Conservation (phyloP, 352 stramenopile species). For the Pythium monospermum region DNA sequence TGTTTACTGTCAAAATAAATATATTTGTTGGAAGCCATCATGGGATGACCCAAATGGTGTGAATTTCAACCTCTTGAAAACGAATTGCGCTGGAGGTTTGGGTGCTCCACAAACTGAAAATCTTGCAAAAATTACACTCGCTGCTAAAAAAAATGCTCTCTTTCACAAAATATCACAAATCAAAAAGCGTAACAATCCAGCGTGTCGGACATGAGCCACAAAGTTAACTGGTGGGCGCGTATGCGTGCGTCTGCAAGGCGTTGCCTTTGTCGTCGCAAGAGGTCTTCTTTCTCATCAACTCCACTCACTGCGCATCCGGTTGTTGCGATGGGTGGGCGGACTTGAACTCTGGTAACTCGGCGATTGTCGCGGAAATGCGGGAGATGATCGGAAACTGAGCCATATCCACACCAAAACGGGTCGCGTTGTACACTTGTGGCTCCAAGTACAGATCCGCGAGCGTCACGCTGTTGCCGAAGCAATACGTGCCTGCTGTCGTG, state of each 20-base stretch:
- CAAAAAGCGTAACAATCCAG: background rate
- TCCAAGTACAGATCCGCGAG: slow-evolving; percentile 89
- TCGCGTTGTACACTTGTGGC: slow-evolving; percentile 92
- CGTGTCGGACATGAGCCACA: background rate
- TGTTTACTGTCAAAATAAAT: background rate
- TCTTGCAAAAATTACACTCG: background rate
- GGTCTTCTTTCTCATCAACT: background rate
- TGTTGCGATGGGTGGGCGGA: slow-evolving; percentile 74
- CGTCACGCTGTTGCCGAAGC: slow-evolving; percentile 74
- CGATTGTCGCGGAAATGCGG: slow-evolving; percentile 62
- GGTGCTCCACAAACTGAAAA: background rate
- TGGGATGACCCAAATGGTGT: background rate
- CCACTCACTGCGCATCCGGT: slow-evolving; percentile 48
- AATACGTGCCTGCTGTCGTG: slow-evolving; percentile 56
- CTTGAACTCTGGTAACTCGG: slow-evolving; percentile 77
- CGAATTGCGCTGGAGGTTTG: no score
- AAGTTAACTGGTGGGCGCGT: background rate
- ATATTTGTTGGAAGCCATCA: background rate
- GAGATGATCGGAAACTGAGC: slow-evolving; percentile 81
- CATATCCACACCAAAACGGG: slow-evolving; percentile 87
- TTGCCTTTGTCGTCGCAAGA: no score
- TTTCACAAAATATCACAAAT: background rate
- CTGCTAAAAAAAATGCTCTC: slow-evolving; percentile 1
- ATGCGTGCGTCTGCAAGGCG: no score
- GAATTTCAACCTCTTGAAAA: background rate